Percentiles rank a stretch among this genome's conserved stretches.
These are phyloP conservation scores for Mycena belliarum DNA, from an alignment of 768 basidiomycete species.

Conservation along the genomic window DNA sequence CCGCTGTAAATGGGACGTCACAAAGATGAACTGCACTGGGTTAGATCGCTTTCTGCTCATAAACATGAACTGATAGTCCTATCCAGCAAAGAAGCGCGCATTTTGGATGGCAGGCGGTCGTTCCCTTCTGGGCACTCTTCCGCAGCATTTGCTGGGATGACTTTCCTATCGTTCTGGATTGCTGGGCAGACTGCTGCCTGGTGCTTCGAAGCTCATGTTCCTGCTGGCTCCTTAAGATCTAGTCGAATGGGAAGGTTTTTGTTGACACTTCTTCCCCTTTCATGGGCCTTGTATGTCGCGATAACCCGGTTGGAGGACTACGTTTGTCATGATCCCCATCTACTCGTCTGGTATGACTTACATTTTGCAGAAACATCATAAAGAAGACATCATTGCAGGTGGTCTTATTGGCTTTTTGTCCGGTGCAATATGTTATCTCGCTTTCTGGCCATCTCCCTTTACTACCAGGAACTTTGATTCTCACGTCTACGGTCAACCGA, in stretches of 20 bases:
- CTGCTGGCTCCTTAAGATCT: conserved; percentile 36
- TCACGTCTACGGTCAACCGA: conserved; percentile 37
- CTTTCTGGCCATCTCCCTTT: conserved; percentile 71
- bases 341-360: conserved; percentile 1
- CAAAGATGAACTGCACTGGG: conserved; percentile 54
- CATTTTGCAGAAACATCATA: conserved; percentile 57
- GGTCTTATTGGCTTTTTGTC: conserved; percentile 56
- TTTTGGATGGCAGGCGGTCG: conserved; percentile 56
- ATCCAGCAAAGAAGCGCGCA: conserved; percentile 33
- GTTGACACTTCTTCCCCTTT: conserved; percentile 54
- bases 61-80: conserved; percentile 2
- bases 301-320: conserved; percentile 66
- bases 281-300: conserved; percentile 61
- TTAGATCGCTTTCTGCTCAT: background rate
- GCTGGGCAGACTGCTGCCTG: conserved; percentile 66
- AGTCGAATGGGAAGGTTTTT: conserved; percentile 49
- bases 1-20: conserved; percentile 61
- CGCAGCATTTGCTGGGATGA: conserved; percentile 65
- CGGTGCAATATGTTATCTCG: conserved; percentile 51
- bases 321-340: conserved; percentile 39
- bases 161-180: conserved; percentile 60
- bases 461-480: conserved; percentile 36
- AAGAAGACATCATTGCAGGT: conserved; percentile 69
- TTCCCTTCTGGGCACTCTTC: conserved; percentile 76
- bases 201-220: conserved; percentile 45